Percentiles rank a stretch among this genome's conserved stretches.
phyloP scores from a whole-genome alignment of 2,329 filamentous ascomycete genomes.

The Dryadomyces quercivorus region DNA sequence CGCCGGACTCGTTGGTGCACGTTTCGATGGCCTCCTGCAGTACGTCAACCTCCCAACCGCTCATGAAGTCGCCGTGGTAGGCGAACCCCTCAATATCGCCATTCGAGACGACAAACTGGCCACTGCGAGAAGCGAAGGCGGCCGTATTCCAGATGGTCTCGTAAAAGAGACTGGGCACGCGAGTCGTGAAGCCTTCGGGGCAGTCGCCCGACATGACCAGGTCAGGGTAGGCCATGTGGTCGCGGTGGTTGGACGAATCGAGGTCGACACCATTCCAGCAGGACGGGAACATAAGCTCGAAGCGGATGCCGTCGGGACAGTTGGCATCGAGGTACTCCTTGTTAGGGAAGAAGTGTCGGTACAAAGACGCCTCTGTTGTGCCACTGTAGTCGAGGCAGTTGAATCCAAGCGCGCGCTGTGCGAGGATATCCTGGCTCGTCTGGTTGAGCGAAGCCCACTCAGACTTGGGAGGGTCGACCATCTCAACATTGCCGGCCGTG shows the following conservation, averaged over 20 bases:
- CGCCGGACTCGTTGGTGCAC: conserved; percentile 61
- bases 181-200: conserved; percentile 53
- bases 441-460: conserved; percentile 52
- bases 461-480: conserved; percentile 54
- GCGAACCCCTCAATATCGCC: conserved; percentile 67
- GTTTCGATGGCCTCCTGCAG: conserved; percentile 59
- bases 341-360: conserved; percentile 69
- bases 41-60: conserved; percentile 60
- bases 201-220: conserved; percentile 67
- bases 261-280: conserved; percentile 70
- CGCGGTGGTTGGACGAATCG: conserved; percentile 42
- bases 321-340: conserved; percentile 70
- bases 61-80: conserved; percentile 71
- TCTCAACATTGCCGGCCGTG: conserved; percentile 53
- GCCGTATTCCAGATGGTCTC: conserved; percentile 76
- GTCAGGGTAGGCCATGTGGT: conserved; percentile 67
- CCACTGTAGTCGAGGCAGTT: conserved; percentile 80
- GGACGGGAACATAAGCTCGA: conserved; percentile 79
- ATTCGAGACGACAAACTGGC: conserved; percentile 64
- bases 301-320: conserved; percentile 68
- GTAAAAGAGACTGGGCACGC: conserved; percentile 65
- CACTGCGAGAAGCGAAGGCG: conserved; percentile 47
- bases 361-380: conserved; percentile 58
- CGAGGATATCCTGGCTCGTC: conserved; percentile 54
- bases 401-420: conserved; percentile 78